Base-by-base conservation (phyloP, 257 asterid genomes). In the Primulina tabacum region DNA sequence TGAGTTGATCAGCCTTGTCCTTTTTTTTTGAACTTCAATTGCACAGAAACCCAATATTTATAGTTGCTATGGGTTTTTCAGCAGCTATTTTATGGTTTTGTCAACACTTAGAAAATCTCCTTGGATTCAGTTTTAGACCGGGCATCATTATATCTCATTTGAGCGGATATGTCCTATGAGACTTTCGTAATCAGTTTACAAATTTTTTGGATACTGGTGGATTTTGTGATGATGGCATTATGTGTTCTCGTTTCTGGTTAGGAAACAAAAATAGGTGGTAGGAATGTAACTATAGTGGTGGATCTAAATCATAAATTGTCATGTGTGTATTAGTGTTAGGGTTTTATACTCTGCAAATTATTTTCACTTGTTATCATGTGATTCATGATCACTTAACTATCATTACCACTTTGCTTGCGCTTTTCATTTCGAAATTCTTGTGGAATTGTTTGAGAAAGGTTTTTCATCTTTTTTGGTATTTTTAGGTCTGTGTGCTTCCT, bases 1-100 rank as follows among this genome's bases (percentile, higher is more conserved):
- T 93, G 77, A 82, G 93, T 28, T 67, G 34, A 57, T 20, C 55
- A 72, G 55, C 67, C 30, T 47, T 17, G 57, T 20, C 29, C 56
- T 16, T 33, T 8, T 35, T 69, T 68, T 63, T 69, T 62, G 33
- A 68, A 53, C 40, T 47, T 55, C 34, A 71, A 16, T 57, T 62
- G 6, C 35, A 66, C 8, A 68, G 14, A 64, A 69, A 34, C 20
- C 56, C 60, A 35, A 33, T 17, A 43, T 61, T 50, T 40, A 69
- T 24, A 30, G 56, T 20, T 14, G 53, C 14, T 18, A 62, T 43
- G 38, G 62, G 35, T 60, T 69, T 64, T 66, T 34, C 64, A 67
- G 20, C 26, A 16, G 38, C 60, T 29, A 21, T 9, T 30, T 62
- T 6, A 52, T 16, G 2, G 30, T 40, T 68, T n/a, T 53, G 60